These are phyloP conservation scores for Panellus pusillus DNA, from an alignment of 768 basidiomycete genomes.

Conservation along the genomic window DNA sequence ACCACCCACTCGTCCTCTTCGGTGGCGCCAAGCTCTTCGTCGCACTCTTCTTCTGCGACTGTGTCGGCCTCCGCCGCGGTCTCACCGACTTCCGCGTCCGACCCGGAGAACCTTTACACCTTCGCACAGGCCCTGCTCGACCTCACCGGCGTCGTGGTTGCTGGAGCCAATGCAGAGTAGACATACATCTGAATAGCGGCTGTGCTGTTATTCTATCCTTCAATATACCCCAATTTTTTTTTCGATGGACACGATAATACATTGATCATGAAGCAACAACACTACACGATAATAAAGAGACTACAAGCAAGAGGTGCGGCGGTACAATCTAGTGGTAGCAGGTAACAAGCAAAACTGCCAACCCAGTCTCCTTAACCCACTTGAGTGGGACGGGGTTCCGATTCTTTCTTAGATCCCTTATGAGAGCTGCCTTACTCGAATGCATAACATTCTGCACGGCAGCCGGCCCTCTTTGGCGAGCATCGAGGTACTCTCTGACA, in stretches of 20 bases:
- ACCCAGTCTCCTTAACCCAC: constrained; percentile 65
- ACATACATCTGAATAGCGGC: not conserved
- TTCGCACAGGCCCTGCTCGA: constrained; percentile 38
- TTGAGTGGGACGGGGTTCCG: constrained; percentile 44
- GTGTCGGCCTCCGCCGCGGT: constrained; percentile 28
- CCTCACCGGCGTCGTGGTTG: constrained; percentile 35
- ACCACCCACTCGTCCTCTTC: constrained; percentile 18
- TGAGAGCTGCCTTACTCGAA: constrained; percentile 58
- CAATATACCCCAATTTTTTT: no score
- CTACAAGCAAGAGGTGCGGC: constrained; percentile 13
- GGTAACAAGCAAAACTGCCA: constrained; percentile 62
- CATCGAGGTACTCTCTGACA: constrained; percentile 70
- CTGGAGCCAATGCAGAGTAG: constrained; percentile 25
- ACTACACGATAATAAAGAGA: no score
- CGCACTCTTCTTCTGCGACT: constrained; percentile 19
- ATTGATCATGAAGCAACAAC: no score
- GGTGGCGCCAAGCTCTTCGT: constrained; percentile 18
- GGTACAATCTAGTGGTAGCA: constrained; percentile 34
- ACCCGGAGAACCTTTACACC: constrained; percentile 34
- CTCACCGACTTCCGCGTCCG: constrained; percentile 9
- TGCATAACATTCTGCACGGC: constrained; percentile 64
- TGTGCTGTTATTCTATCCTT: no score
- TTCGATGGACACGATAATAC: no score
- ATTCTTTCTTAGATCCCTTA: constrained; percentile 57
- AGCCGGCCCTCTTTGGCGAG: constrained; percentile 60